Evolutionary conservation across 345 rosid species (phyloP).

Genomic region (Acer yangbiense): DNA sequence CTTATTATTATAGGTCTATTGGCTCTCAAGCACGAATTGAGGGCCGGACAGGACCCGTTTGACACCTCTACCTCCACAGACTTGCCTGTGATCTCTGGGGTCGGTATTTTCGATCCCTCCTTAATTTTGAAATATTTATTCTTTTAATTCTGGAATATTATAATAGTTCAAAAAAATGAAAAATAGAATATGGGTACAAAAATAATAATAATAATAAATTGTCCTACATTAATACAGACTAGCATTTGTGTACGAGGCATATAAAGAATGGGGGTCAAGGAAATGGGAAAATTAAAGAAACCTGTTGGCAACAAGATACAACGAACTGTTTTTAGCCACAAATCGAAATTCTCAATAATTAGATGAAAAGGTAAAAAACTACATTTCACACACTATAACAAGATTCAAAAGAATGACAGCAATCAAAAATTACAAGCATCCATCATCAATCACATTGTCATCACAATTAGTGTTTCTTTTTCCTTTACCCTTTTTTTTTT

Average conservation of each 20-base stretch:
- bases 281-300: neutral
- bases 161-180: too few relatives aligned
- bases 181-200: neutral
- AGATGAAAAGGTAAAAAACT: constrained; percentile 6
- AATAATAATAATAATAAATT: neutral
- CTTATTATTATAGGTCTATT: too few relatives aligned
- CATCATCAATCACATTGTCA: constrained; percentile 17
- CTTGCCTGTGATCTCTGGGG: too few relatives aligned
- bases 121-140: too few relatives aligned
- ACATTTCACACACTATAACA: constrained; percentile 41
- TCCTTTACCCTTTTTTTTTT: neutral
- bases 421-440: constrained; percentile 26
- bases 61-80: too few relatives aligned
- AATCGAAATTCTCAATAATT: constrained; percentile 14
- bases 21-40: too few relatives aligned
- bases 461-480: constrained; percentile 20
- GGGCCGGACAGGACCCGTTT: too few relatives aligned
- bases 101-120: too few relatives aligned
- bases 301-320: neutral
- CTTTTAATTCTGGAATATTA: too few relatives aligned
- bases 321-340: neutral
- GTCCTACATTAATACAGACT: too few relatives aligned
- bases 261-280: too few relatives aligned
- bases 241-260: neutral
- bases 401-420: constrained; percentile 35